Conservation (phyloP, 1,284 basidiomycete species). For the Moniliophthora roreri region DNA sequence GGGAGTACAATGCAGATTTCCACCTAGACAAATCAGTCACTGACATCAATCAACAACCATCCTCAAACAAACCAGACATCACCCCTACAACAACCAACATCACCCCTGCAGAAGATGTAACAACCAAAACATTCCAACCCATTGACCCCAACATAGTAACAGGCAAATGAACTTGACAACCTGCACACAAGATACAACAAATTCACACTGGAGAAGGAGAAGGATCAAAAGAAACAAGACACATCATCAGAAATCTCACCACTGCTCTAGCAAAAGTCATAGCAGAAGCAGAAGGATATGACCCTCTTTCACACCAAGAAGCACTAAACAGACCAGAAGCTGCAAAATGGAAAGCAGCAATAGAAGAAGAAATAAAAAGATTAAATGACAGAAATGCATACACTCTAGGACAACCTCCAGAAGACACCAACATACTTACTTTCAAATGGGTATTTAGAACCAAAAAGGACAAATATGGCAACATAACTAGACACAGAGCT, state of each 20-base stretch:
- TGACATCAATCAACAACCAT: too few species aligned
- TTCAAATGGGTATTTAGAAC: constrained; percentile 3
- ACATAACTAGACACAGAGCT: background rate
- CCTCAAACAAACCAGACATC: too few species aligned
- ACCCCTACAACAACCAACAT: too few species aligned
- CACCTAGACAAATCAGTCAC: too few species aligned
- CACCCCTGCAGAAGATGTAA: too few species aligned
- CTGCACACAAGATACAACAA: too few species aligned
- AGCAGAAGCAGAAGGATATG: background rate
- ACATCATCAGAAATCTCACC: background rate
- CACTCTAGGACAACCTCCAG: background rate
- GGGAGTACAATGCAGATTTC: too few species aligned
- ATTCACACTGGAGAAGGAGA: too few species aligned
- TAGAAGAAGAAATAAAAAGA: background rate
- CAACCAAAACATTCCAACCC: too few species aligned
- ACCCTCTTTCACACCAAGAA: background rate
- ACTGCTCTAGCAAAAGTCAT: background rate
- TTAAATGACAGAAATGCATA: constrained; percentile 42
- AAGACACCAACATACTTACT: background rate
- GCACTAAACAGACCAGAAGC: background rate
- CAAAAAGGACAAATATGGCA: background rate
- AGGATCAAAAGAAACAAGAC: background rate
- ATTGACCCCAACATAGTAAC: too few species aligned
- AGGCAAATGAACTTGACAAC: too few species aligned
- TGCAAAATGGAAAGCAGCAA: background rate